Evolutionary conservation across 2,329 filamentous ascomycete species (phyloP), one percentile per base, ranked within the genome.

Genomic region (Aureobasidium sp.): DNA sequence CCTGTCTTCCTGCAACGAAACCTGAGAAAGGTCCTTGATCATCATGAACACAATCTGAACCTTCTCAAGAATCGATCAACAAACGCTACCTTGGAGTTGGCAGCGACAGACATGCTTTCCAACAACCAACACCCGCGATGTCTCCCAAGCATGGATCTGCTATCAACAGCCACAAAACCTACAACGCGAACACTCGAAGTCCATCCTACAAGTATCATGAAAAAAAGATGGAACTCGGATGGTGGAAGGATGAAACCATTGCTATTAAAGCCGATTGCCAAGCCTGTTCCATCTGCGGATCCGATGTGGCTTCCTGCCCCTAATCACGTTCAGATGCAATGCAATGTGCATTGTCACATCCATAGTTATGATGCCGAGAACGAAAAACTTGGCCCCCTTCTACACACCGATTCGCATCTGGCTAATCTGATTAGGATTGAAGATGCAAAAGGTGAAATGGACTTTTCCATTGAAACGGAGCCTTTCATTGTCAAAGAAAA

Each of bases 1-100:
- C 60, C 49, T n/a, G 42, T 49, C 21, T 72, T 71, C 51, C 61
- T 74, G 13, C 67, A 64, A 16, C 67, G 71, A 25, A 74, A 74
- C 48, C n/a, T 74, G 14, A 61, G 67, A n/a, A 49, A 61, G 21
- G 64, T 64, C 21, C 64, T 74, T 37, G 67, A 72, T 59, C 53
- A 62, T 29, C 69, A 72, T 65, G 65, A 71, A 47, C 48, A 55
- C 25, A 41, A 62, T 16, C 41, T 68, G 41, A 45, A 59, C 9
- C 49, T 16, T 50, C 16, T 45, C 16, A 49, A 51, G 14, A 11
- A 47, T 34, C 47, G 11, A 30, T 48, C 59, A 16, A 63, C 30
- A 36, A 54, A 57, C 30, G 21, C 45, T 37, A 41, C 50, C 21
- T 42, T 29, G 14, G 42, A n/a, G 16, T 32, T 14, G 14, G 11